A percentile compares a stretch with the other conserved stretches of the same genome.
Conservation (phyloP, 192 early-diverging fungal genomes). For the Coemansia sp. region DNA sequence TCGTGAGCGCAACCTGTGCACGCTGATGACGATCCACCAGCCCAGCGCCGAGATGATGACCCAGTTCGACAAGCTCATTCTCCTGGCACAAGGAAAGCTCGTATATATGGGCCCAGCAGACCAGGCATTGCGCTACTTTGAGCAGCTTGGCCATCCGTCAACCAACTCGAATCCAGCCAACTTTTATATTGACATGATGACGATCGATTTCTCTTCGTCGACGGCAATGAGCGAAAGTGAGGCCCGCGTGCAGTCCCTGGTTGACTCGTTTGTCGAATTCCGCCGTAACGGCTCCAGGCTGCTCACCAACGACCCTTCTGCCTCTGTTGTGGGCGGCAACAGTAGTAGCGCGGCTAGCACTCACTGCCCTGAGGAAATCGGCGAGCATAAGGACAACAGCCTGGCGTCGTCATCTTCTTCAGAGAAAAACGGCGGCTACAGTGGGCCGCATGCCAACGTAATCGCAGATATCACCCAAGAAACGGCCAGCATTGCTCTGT, state of each 20-base stretch:
- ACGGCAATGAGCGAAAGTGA: slow-evolving; percentile 29
- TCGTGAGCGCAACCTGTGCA: slow-evolving; percentile 57
- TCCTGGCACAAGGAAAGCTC: slow-evolving; percentile 63
- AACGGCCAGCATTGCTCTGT: slow-evolving; percentile 15
- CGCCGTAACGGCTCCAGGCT: not conserved
- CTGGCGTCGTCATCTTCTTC: not conserved
- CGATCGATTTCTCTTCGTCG: slow-evolving; percentile 36
- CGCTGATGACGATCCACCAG: slow-evolving; percentile 87
- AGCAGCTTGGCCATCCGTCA: slow-evolving; percentile 56
- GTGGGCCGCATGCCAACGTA: not conserved
- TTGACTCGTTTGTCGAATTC: slow-evolving; percentile 20
- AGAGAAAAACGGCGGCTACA: not conserved
- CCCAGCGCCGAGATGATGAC: slow-evolving; percentile 74
- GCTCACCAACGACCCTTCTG: not conserved
- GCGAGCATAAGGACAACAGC: not conserved
- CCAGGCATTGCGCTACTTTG: slow-evolving; percentile 50
- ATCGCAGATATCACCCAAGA: slow-evolving; percentile 20
- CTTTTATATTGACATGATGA: slow-evolving; percentile 61
- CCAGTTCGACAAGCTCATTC: slow-evolving; percentile 73
- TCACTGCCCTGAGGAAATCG: not conserved
- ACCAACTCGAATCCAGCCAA: slow-evolving; percentile 67
- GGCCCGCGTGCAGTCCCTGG: slow-evolving; percentile 31
- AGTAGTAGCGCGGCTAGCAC: not conserved
- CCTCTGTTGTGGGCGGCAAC: not conserved
- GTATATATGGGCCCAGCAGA: slow-evolving; percentile 58